These are phyloP conservation scores for Casuarina equisetifolia DNA, from an alignment of 306 rosid species.

Conservation along the genomic window DNA sequence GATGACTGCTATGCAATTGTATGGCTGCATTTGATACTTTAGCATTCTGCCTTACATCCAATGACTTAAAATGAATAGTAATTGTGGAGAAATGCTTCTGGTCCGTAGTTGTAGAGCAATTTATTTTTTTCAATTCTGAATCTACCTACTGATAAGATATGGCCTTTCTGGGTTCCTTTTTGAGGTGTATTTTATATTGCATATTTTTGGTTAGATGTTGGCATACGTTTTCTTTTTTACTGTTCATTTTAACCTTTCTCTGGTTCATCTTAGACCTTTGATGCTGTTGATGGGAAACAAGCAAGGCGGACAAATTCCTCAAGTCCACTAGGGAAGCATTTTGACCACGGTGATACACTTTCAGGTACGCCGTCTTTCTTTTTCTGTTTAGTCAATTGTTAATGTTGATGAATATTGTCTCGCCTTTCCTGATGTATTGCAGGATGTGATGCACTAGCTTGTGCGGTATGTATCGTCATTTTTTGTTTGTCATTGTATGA, in stretches of 20 bases:
- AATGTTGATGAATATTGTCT: constrained; percentile 29
- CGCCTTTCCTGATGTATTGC: constrained; percentile 41
- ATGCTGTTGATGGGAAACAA: constrained; percentile 99
- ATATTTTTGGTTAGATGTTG: constrained; percentile 11
- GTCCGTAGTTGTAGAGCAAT: background rate
- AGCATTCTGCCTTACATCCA: background rate
- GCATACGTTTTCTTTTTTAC: background rate
- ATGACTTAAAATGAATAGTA: background rate
- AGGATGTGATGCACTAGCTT: constrained; percentile 99
- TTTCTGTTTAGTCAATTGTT: constrained; percentile 1
- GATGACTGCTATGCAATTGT: background rate
- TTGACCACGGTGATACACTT: constrained; percentile 78
- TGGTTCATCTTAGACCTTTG: constrained; percentile 68
- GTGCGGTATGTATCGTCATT: constrained; percentile 64
- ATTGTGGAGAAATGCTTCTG: constrained; percentile 2
- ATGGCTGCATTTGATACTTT: background rate
- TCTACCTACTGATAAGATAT: constrained; percentile 10
- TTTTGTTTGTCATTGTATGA: constrained; percentile 23
- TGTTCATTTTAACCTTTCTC: constrained; percentile 18
- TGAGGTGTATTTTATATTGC: background rate
- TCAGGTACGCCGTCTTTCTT: constrained; percentile 5
- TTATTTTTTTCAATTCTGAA: background rate
- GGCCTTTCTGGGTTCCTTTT: background rate
- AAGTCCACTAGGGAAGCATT: constrained; percentile 94
- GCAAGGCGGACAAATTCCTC: constrained; percentile 95